Conservation (phyloP, 2,329 filamentous ascomycete species). For the Penicillium aurantiogriseum region DNA sequence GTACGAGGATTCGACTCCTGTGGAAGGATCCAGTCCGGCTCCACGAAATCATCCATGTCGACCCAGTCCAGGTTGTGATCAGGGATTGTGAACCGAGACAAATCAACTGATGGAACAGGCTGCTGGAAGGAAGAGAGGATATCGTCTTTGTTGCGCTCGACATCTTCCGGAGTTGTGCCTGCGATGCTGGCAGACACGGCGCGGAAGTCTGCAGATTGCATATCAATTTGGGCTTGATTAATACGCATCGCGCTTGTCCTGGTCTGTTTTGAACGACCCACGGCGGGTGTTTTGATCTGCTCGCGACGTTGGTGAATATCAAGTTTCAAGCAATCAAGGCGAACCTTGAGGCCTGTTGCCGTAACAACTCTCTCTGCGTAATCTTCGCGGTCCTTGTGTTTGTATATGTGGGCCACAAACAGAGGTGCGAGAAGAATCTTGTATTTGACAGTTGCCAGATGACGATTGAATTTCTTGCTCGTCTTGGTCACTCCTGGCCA, state of each 20-base stretch:
- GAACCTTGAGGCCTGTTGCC: slow-evolving; percentile 93
- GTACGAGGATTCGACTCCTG: slow-evolving; percentile 88
- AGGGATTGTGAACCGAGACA: slow-evolving; percentile 90
- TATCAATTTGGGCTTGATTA: slow-evolving; percentile 88
- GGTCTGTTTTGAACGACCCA: slow-evolving; percentile 71
- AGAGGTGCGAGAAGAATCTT: slow-evolving; percentile 87
- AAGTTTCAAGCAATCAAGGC: slow-evolving; percentile 94
- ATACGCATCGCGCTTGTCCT: slow-evolving; percentile 93
- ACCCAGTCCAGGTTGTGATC: slow-evolving; percentile 97
- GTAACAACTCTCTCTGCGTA: slow-evolving; percentile 75
- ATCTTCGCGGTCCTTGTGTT: slow-evolving; percentile 93
- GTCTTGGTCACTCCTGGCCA: slow-evolving; percentile 94
- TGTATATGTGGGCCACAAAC: slow-evolving; percentile 96
- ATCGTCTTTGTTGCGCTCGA: slow-evolving; percentile 61
- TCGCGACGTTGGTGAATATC: slow-evolving; percentile 93
- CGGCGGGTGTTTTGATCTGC: slow-evolving; percentile 79
- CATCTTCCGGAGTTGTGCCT: slow-evolving; percentile 73
- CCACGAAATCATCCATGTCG: slow-evolving; percentile 99
- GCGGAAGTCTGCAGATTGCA: slow-evolving; percentile 86
- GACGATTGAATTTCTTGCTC: slow-evolving; percentile 96
- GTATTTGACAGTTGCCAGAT: slow-evolving; percentile 98
- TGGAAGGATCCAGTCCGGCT: slow-evolving; percentile 92
- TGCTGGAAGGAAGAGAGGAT: slow-evolving; percentile 57
- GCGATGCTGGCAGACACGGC: slow-evolving; percentile 89
- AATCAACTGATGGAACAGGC: slow-evolving; percentile 53